These are phyloP conservation scores for Phytophthora multivora DNA, from an alignment of 352 stramenopile genomes.

Conservation along the genomic window DNA sequence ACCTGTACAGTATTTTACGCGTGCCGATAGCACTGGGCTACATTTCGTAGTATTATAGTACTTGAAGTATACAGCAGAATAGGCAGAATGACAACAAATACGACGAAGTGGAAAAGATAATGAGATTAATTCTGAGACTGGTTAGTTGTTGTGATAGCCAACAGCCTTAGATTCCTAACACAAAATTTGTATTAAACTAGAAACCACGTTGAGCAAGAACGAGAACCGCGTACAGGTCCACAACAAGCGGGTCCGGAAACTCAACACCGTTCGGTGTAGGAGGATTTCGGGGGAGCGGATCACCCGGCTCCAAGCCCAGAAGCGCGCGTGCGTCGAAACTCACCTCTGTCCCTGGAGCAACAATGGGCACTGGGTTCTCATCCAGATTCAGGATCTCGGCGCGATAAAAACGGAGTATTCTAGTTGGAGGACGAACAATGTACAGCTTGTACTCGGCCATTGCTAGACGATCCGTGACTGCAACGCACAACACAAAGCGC, in stretches of 20 bases:
- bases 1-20: too few species aligned
- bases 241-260: not conserved
- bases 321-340: not conserved
- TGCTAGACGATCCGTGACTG: not conserved
- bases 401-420: not conserved
- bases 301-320: not conserved
- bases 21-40: too few species aligned
- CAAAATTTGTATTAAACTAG: too few species aligned
- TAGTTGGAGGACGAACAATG: not conserved
- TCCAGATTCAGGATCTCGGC: not conserved
- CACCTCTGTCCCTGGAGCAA: not conserved
- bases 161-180: too few species aligned
- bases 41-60: too few species aligned
- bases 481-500: slow-evolving; percentile 5
- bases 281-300: not conserved
- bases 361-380: not conserved
- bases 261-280: not conserved
- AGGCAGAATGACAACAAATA: too few species aligned
- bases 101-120: too few species aligned
- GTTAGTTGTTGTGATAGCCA: too few species aligned
- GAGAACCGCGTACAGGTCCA: not conserved
- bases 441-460: slow-evolving; percentile 1
- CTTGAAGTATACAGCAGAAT: too few species aligned
- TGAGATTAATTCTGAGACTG: too few species aligned
- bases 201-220: not conserved